Conservation (phyloP, 2,329 filamentous ascomycete species). For the Drechslerella dactyloides region DNA sequence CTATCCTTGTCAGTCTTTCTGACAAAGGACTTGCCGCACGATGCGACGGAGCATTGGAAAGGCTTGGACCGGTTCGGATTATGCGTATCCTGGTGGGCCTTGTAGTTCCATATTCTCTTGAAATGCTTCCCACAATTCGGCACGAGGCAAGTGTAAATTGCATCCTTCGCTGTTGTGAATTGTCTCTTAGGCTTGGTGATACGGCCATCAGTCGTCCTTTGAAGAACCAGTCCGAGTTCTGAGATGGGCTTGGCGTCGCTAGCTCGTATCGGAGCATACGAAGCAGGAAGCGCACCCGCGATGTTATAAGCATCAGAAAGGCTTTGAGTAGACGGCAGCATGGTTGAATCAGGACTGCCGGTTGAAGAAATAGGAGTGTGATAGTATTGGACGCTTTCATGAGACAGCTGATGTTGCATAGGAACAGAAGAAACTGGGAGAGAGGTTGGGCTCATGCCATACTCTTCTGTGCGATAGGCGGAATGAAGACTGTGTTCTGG, state of each 20-base stretch:
- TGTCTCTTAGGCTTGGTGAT: slow-evolving; percentile 53
- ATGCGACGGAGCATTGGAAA: slow-evolving; percentile 69
- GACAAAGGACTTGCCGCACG: slow-evolving; percentile 78
- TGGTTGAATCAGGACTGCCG: slow-evolving; percentile 20
- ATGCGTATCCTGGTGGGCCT: slow-evolving; percentile 84
- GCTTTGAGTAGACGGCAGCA: slow-evolving; percentile 20
- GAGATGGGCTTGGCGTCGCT: slow-evolving; percentile 38
- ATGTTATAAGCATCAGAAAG: slow-evolving; percentile 35
- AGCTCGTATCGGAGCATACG: slow-evolving; percentile 21
- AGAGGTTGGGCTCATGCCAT: slow-evolving; percentile 28
- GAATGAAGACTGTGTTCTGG: slow-evolving; percentile 37
- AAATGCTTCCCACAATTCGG: slow-evolving; percentile 74
- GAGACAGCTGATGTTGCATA: slow-evolving; percentile 44
- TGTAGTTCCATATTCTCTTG: slow-evolving; percentile 83
- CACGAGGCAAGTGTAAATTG: slow-evolving; percentile 73
- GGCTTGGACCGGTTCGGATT: slow-evolving; percentile 74
- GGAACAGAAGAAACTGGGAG: slow-evolving; percentile 28
- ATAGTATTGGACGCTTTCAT: slow-evolving; percentile 46
- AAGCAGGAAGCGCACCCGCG: slow-evolving; percentile 52
- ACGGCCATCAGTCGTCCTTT: slow-evolving; percentile 32
- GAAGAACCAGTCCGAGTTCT: slow-evolving; percentile 48
- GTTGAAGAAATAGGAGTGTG: slow-evolving; percentile 33
- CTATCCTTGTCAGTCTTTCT: slow-evolving; percentile 77
- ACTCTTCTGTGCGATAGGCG: slow-evolving; percentile 19
- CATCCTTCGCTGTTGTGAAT: slow-evolving; percentile 71